Base-by-base conservation (phyloP, 2,329 filamentous ascomycete species). In the Davidsoniella eucalypti region DNA sequence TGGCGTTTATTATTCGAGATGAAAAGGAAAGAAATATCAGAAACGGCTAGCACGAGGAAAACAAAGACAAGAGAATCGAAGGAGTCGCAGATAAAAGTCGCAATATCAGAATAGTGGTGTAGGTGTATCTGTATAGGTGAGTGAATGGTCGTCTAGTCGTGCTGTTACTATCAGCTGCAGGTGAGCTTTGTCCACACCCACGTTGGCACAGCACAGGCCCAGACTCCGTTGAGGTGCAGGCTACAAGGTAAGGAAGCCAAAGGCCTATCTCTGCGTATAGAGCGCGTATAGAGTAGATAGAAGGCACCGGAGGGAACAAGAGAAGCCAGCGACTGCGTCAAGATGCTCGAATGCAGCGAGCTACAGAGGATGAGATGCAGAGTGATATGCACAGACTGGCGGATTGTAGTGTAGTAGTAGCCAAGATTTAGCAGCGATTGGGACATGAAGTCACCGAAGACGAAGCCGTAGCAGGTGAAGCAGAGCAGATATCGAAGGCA, bases 101-200 rank as follows among this genome's bases (percentile, higher is more conserved):
- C 41, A 33, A 44, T 26, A 40, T 6, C 29, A 26, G 48, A n/a
- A 18, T 52, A n/a, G 29, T 33, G 33, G 21, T 40, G 29, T 47
- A 25, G 16, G 45, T 25, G 29, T 52, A 25, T 40, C 38, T 21
- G 46, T 48, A 48, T 48, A 50, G 12, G 29, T 33, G 29, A 33
- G 10, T 33, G 26, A 33, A 33, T 33, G 29, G 29, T 4, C 12
- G 29, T 33, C 12, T 9, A 10, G 29, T 33, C 8, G 29, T 33
- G 12, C 29, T 33, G 29, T 12, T 33, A 33, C 29, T 33, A 33
- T 33, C 29, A 33, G 29, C 29, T 46, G 49, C 49, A 51, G 42
- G 43, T 42, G 49, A 51, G 49, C 49, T 51, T 47, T 33, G 49
- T 46, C 49, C 43, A 44, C 41, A 10, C 29, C 29, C 41, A 51